Evolutionary conservation across 2,329 filamentous ascomycete species (phyloP), one percentile per base, ranked within the genome.

Genomic region (Aureobasidium subglaciale): DNA sequence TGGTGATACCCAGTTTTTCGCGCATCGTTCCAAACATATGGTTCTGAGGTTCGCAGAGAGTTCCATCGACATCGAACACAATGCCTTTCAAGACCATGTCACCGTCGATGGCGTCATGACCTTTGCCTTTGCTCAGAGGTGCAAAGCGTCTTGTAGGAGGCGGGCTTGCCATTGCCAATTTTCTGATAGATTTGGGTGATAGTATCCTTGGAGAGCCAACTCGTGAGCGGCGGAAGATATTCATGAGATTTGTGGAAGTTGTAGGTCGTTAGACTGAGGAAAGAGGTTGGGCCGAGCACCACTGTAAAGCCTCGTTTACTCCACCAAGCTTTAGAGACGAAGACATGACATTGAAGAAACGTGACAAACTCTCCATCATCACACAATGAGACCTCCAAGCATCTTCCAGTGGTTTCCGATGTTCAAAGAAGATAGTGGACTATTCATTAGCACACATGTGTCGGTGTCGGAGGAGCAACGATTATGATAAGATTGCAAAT

Each of bases 1-100:
- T 86, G 59, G 82, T 69, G 63, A 97, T 96, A 48, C 76, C 78
- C 15, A 97, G 80, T 7, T 83, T 85, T 13, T 74, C 67, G 70
- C 82, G 86, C 92, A 99, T 97, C 67, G 95, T 80, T 18, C 73
- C 70, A 72, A 97, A 97, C 92, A 97, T 99, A 79, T 96, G 89
- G 63, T 87, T 93, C 72, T 97, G 92, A 0, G 92, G 92, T 57
- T 73, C 73, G 95, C 91, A 96, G 58, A 97, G 73, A 22, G 92
- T 99, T 3, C 92, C 92, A 70, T 99, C 92, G 60, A 99, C 88
- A 73, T 99, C 92, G 71, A 97, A 97, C 13, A 97, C 75, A 24
- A 85, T 77, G 2, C 82, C 82, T 63, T 77, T 75, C 56, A 85
- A 64, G 27, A 63, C 64, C 38, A 78, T 57, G 9, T 22, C 15